Evolutionary conservation across 441 rosid genomes (phyloP), one percentile per base, ranked within the genome.

Genomic region (Macaranga tanarius): DNA sequence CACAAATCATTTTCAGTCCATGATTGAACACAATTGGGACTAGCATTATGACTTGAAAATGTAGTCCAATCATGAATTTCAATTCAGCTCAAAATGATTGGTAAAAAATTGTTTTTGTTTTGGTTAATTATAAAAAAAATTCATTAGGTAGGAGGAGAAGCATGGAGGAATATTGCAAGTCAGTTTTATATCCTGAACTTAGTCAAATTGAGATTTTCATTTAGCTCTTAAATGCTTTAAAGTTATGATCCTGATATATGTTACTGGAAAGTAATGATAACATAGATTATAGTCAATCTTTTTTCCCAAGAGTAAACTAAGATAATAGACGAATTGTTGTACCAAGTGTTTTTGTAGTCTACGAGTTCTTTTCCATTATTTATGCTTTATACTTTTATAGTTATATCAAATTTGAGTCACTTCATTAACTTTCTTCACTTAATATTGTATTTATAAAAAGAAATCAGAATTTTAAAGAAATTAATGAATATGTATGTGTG

Each of bases 51-150:
- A 2, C 1, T 25, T 16, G 57, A 34, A 56, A 45, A 65, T 22
- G 13, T 56, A 40, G 13, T 71, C 17, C 44, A 34, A 51, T 72
- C 58, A 13, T 62, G 68, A 60, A 72, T 62, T 62, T 44, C 47
- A 55, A 40, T 63, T 22, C 22, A 42, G 15, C 15, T 16, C 31
- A 20, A 42, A 40, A 19, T 55, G 26, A 11, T 28, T 65, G 2
- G 15, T 20, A 9, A 47, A 26, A 26, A 65, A 17, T 16, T 65
- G 57, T 17, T 42, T 13, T 5, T 48, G 38, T 16, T 22, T 40
- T 65, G 6, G 19, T 65, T 6, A 65, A 22, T 48, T 66, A 48
- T 13, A 40, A 16, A 40, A 40, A 54, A 34, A 68, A 22, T 54
- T 16, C 45, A n/a, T 13, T 31, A 44, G 45, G 72, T 23, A 25